Base-by-base conservation (phyloP, 371 early-diverging fungal genomes). In the Funneliformis caledonium region DNA sequence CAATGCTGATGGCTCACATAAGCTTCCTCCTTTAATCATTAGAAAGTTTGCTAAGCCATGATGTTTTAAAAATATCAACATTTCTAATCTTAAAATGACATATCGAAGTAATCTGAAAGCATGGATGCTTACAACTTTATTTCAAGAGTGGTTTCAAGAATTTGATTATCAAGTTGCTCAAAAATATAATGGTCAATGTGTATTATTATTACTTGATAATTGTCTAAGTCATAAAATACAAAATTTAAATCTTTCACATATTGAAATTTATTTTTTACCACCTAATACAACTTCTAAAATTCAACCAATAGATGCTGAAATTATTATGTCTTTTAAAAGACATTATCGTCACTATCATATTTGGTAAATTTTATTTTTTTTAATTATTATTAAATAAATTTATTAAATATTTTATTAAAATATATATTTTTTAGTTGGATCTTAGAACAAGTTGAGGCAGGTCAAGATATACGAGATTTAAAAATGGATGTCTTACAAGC, bases 241-340 rank as follows among this genome's bases (percentile, higher is more conserved):
- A n/a, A 19, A 22, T 52, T 8, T 42, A 37, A 31, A 26, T 52
- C 22, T 70, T 69, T 2, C 72, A 76, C 75, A 81, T 64, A 77
- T 82, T 22, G 31, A 65, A 31, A 33, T 65, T 8, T 33, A 26
- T 65, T 26, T 65, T 8, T 65, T 65, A 65, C 83, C 85, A 16
- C 79, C 82, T 26, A 83, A 85, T 65, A 82, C 74, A 6, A 82
- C 83, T 8, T 83, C 85, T 12, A 78, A 72, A 37, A 56, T 81
- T 1, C 82, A 85, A 67, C 82, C 83, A 42, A n/a, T 85, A 26
- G 82, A 85, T 82, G 80, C 76, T 31, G 81, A 80, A 11, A 82
- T 82, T 72, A 85, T 85, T 26, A n/a, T 59, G 50, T 8, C 60
- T 1, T 84, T 83, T 31, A 84, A 84, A 75, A 67, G 47, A 61